Base-by-base conservation (phyloP, 345 rosid species). In the Crucihimalaya himalaica region DNA sequence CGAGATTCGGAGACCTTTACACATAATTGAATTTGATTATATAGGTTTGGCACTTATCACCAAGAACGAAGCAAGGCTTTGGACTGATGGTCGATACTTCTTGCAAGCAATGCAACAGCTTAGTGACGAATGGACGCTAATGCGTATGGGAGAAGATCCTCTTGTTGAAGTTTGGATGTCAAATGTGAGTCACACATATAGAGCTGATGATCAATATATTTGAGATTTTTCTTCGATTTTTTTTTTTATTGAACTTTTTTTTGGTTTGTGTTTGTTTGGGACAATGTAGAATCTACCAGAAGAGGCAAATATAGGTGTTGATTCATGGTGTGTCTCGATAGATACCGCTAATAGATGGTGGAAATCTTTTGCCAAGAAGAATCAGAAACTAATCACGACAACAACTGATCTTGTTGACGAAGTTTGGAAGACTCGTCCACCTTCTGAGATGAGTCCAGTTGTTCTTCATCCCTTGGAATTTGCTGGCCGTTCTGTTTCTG, bases 1-100 rank as follows among this genome's bases (percentile, higher is more conserved):
- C 37, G 47, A 31, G 0, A 37, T 20, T 62, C 20, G 8, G 21
- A 42, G 39, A 34, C 35, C 35, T 31, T 27, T 27, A 27, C 29
- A 11, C 23, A n/a, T 21, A 14, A 21, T 58, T 48, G 45, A 14
- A 13, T 46, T 60, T 34, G 20, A 47, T 70, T 28, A 42, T 7
- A 65, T 83, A 95, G 98, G 99, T 55, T 76, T 92, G 89, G 91
- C 96, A 25, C 90, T 92, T 25, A 80, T 95, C 42, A 90, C 97
- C 1, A 81, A 74, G 76, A 72, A 77, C 3, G 97, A 92, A 54
- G 99, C 98, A 2, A 83, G 84, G 39, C 63, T 92, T 19, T 95
- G 98, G 99, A 95, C 99, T 5, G 98, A 95, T 70, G 99, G 96
- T 2, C 83, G 99, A 3, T 95, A 95, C 80, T 95, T 90, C 74